Conservation (phyloP, 2,329 filamentous ascomycete genomes). For the Verticillium tricorpus region DNA sequence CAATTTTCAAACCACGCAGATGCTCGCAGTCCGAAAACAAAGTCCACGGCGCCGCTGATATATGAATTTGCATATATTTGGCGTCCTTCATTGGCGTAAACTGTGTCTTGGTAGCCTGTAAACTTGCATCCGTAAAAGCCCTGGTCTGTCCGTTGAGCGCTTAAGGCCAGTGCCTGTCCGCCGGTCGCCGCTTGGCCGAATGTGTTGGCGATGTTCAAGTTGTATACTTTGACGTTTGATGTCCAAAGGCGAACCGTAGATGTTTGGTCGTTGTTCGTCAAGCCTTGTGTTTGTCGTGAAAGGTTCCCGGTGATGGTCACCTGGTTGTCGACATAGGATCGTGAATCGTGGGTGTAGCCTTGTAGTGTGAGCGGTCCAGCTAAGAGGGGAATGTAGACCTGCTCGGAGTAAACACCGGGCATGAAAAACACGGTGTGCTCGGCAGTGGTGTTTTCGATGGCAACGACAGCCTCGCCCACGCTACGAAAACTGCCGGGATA, state of each 20-base stretch:
- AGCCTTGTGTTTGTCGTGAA: conserved; percentile 30
- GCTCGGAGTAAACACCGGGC: conserved; percentile 47
- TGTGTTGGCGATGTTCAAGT: conserved; percentile 30
- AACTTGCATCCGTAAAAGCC: conserved; percentile 45
- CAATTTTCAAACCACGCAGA: conserved; percentile 49
- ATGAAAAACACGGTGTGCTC: conserved; percentile 47
- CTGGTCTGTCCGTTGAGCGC: conserved; percentile 36
- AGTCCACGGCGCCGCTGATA: conserved; percentile 54
- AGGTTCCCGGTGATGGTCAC: conserved; percentile 33
- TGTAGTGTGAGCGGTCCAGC: conserved; percentile 42
- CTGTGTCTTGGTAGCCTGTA: conserved; percentile 52
- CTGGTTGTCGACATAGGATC: conserved; percentile 41
- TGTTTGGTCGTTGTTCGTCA: conserved; percentile 38
- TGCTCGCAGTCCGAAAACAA: conserved; percentile 53
- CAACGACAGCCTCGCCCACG: conserved; percentile 10
- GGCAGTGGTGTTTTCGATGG: conserved; percentile 15
- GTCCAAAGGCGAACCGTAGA: conserved; percentile 39
- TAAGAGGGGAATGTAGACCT: conserved; percentile 6
- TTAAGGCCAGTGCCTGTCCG: conserved; percentile 47
- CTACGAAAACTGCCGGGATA: conserved; percentile 5
- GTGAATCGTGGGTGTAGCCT: conserved; percentile 40
- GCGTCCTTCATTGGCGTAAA: conserved; percentile 43
- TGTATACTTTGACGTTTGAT: conserved; percentile 52
- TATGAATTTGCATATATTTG: conserved; percentile 50
- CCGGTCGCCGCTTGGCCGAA: conserved; percentile 27